Conservation (phyloP, 768 basidiomycete genomes). For the Roridomyces roridus region DNA sequence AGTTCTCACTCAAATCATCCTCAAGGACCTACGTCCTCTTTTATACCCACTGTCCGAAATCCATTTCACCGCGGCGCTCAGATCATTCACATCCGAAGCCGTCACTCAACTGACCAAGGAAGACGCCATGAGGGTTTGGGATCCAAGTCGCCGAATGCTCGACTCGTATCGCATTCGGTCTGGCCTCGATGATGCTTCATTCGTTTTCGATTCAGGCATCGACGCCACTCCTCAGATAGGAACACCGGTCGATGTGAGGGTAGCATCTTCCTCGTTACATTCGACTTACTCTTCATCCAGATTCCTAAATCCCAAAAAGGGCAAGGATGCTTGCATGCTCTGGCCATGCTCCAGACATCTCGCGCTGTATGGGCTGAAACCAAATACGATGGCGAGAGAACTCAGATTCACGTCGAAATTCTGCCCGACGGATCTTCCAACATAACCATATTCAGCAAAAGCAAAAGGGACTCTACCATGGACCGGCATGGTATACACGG, state of each 20-base stretch:
- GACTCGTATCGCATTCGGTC: slow-evolving; percentile 60
- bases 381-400: slow-evolving; percentile 95
- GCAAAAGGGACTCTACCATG: slow-evolving; percentile 78
- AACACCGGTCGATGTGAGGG: slow-evolving; percentile 62
- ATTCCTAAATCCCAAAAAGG: slow-evolving; percentile 89
- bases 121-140: slow-evolving; percentile 78
- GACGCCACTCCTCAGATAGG: slow-evolving; percentile 55
- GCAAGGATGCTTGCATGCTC: slow-evolving; percentile 59
- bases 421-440: slow-evolving; percentile 38
- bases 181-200: slow-evolving; percentile 62
- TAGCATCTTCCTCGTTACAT: background rate
- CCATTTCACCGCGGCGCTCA: slow-evolving; percentile 57
- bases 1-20: slow-evolving; percentile 84
- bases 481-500: slow-evolving; percentile 73
- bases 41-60: slow-evolving; percentile 68
- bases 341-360: slow-evolving; percentile 48
- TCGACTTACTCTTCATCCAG: slow-evolving; percentile 37
- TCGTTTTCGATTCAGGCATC: slow-evolving; percentile 44
- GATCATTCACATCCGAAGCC: slow-evolving; percentile 61
- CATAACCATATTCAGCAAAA: slow-evolving; percentile 89
- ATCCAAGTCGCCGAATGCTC: slow-evolving; percentile 59
- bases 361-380: slow-evolving; percentile 79
- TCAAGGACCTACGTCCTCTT: slow-evolving; percentile 85
- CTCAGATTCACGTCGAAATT: slow-evolving; percentile 85
- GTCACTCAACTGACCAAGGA: slow-evolving; percentile 60